Percentiles rank a stretch among this genome's conserved stretches.
Conservation (phyloP, 225 moss, liverwort and hornwort genomes). For the Rhytidiadelphus loreus region DNA sequence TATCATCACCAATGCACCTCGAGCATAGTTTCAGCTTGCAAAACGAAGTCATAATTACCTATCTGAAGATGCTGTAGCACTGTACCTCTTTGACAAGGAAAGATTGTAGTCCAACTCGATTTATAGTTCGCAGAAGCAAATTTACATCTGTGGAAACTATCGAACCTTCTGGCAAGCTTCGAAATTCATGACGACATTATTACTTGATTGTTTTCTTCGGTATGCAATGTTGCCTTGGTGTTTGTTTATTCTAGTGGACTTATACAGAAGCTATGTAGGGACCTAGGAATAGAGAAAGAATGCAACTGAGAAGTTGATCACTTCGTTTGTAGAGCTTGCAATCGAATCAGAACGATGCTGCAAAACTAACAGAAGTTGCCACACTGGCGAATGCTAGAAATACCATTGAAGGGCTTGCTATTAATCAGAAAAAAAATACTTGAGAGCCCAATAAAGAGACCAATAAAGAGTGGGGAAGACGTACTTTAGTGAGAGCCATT, state of each 20-base stretch:
- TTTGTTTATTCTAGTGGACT: background rate
- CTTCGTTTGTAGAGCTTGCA: background rate
- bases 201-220: background rate
- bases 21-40: background rate
- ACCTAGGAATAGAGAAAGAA: background rate
- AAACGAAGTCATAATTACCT: background rate
- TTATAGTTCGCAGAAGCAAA: background rate
- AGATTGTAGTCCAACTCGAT: background rate
- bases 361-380: background rate
- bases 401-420: background rate
- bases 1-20: background rate
- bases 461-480: conserved; percentile 41
- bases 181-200: background rate
- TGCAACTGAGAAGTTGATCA: background rate
- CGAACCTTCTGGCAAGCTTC: background rate
- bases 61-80: background rate
- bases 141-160: background rate
- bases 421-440: background rate
- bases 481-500: conserved; percentile 42
- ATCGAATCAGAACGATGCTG: background rate
- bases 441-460: conserved; percentile 18
- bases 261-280: background rate
- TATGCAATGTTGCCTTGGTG: background rate
- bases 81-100: background rate
- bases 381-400: background rate